These are phyloP conservation scores for Tephrocybe rancida DNA, from an alignment of 768 basidiomycete species.

Conservation along the genomic window DNA sequence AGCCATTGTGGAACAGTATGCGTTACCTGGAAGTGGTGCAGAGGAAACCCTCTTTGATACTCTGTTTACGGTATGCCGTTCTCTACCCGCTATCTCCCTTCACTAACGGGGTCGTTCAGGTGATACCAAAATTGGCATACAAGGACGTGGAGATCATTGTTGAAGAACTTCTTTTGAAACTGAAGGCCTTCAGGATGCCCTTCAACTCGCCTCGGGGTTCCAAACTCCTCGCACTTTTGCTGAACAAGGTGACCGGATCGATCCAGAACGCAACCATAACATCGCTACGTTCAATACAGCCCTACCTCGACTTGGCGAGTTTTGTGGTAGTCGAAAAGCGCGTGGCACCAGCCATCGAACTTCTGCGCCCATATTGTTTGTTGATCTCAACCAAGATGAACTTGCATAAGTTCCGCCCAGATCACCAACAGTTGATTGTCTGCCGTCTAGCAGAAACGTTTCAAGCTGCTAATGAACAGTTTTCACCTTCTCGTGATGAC, in stretches of 20 bases:
- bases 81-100: background rate
- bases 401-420: constrained; percentile 44
- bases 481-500: constrained; percentile 25
- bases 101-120: constrained; percentile 34
- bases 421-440: constrained; percentile 48
- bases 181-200: constrained; percentile 44
- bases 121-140: constrained; percentile 44
- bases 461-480: constrained; percentile 34
- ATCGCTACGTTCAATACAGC: constrained; percentile 37
- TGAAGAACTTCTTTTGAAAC: constrained; percentile 51
- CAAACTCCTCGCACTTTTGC: constrained; percentile 34
- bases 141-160: constrained; percentile 49
- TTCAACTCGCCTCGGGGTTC: constrained; percentile 34
- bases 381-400: constrained; percentile 45
- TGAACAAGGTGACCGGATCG: constrained; percentile 17
- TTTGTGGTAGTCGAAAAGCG: constrained; percentile 43
- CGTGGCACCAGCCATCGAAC: constrained; percentile 41
- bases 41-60: constrained; percentile 51
- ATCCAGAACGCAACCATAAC: constrained; percentile 22
- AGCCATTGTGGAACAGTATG: constrained; percentile 46
- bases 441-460: constrained; percentile 47
- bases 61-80: constrained; percentile 47
- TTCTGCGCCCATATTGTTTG: constrained; percentile 57
- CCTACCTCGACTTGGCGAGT: constrained; percentile 49
- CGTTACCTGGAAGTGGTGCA: constrained; percentile 42